phyloP scores from a whole-genome alignment of 441 rosid genomes.

The Populus trichocarpa region DNA sequence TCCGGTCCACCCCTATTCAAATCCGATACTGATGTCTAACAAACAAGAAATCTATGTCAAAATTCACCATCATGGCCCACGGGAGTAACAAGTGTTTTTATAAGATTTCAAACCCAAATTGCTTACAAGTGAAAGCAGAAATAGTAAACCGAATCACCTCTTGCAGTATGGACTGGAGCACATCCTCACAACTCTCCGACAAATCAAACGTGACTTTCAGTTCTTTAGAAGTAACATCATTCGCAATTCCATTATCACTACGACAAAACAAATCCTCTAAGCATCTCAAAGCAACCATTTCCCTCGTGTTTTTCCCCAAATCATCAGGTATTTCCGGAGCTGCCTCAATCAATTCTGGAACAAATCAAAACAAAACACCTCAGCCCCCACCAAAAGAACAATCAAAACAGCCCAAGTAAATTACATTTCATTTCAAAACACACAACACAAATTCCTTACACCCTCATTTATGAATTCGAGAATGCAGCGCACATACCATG shows the following conservation, averaged over 20 bases:
- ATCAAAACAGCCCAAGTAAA: background rate
- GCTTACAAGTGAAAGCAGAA: background rate
- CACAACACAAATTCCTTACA: background rate
- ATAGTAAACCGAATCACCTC: constrained; percentile 28
- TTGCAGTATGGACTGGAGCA: constrained; percentile 34
- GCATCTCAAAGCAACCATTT: constrained; percentile 54
- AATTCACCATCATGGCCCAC: background rate
- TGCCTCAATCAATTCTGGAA: constrained; percentile 43
- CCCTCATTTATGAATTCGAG: background rate
- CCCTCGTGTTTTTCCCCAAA: constrained; percentile 32
- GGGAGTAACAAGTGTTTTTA: no score
- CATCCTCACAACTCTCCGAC: constrained; percentile 46
- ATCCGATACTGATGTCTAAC: constrained; percentile 37
- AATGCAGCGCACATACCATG: constrained; percentile 26
- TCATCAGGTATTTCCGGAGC: constrained; percentile 37
- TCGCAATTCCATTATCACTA: constrained; percentile 8
- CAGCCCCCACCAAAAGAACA: background rate
- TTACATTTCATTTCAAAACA: background rate
- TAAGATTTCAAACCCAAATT: background rate
- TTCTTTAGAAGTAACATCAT: constrained; percentile 19
- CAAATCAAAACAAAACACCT: constrained; percentile 3
- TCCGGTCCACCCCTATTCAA: constrained; percentile 29
- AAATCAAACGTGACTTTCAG: constrained; percentile 27
- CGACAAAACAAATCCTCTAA: constrained; percentile 45
- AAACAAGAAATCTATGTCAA: constrained; percentile 6